Percentiles rank a stretch among this genome's conserved stretches.
These are phyloP conservation scores for Phytopythium litorale DNA, from an alignment of 352 stramenopile genomes.

Conservation along the genomic window DNA sequence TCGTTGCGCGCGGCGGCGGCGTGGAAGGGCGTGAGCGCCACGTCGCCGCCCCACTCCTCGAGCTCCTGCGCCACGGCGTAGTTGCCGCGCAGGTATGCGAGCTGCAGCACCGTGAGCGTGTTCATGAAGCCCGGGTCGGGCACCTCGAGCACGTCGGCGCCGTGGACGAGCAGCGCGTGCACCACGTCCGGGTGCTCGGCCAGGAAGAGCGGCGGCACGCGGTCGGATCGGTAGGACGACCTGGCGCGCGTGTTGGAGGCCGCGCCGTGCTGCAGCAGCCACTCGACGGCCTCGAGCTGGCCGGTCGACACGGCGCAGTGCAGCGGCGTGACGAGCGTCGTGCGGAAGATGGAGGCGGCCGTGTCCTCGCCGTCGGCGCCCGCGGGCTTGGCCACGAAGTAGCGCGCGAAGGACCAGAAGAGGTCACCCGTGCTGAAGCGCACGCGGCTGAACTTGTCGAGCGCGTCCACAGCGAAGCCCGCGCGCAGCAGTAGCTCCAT, in stretches of 20 bases:
- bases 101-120: conserved; percentile 70
- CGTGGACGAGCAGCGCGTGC: conserved; percentile 52
- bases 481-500: conserved; percentile 48
- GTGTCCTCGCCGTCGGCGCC: conserved; percentile 47
- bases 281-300: conserved; percentile 62
- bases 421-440: conserved; percentile 77
- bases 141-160: conserved; percentile 59
- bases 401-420: conserved; percentile 78
- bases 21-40: conserved; percentile 79
- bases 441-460: conserved; percentile 80
- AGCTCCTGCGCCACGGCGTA: conserved; percentile 72
- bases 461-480: conserved; percentile 55
- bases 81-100: conserved; percentile 75
- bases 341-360: conserved; percentile 75
- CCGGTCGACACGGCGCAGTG: conserved; percentile 76
- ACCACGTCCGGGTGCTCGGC: conserved; percentile 67
- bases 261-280: conserved; percentile 59
- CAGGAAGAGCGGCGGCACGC: conserved; percentile 72
- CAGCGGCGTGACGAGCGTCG: conserved; percentile 75
- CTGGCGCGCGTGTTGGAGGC: conserved; percentile 42
- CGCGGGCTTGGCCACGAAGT: conserved; percentile 53
- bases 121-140: conserved; percentile 81
- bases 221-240: conserved; percentile 70
- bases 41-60: conserved; percentile 76
- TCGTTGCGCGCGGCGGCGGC: conserved; percentile 59